Evolutionary conservation across 2,329 filamentous ascomycete genomes (phyloP).

Genomic region (Aureobasidium lini): DNA sequence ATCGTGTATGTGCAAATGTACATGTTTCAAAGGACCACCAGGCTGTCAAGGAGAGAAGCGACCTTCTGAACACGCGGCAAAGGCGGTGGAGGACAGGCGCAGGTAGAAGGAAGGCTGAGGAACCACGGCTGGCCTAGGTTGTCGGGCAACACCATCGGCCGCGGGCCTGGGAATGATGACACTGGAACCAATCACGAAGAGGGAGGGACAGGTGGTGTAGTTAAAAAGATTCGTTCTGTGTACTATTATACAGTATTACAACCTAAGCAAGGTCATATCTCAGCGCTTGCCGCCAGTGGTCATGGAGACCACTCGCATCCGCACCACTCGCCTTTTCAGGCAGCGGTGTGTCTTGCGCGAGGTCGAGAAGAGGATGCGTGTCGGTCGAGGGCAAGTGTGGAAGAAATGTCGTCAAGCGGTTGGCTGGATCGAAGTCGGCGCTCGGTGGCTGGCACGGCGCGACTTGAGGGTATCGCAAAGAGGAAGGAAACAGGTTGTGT

Average conservation of each 20-base stretch:
- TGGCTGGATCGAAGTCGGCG: conserved; percentile 3
- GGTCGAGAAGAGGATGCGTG: not conserved
- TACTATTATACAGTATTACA: conserved; percentile 14
- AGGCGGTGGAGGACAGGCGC: too few relatives aligned
- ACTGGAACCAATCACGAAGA: too few relatives aligned
- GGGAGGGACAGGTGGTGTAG: not conserved
- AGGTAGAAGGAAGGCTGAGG: too few relatives aligned
- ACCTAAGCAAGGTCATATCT: not conserved
- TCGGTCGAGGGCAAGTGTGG: not conserved
- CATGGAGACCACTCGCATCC: not conserved
- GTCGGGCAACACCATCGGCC: too few relatives aligned
- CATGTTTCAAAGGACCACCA: too few relatives aligned
- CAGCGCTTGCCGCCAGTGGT: not conserved
- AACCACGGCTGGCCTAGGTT: too few relatives aligned
- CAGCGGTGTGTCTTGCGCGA: not conserved
- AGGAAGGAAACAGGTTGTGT: not conserved
- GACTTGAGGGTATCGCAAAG: conserved; percentile 28
- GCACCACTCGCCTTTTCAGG: not conserved
- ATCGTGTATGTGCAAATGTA: too few relatives aligned
- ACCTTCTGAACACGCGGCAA: too few relatives aligned
- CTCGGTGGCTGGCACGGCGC: conserved; percentile 9
- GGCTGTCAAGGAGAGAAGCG: too few relatives aligned
- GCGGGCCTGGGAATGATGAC: not conserved
- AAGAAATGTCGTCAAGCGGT: not conserved
- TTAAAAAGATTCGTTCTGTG: not conserved